phyloP scores from a whole-genome alignment of 352 stramenopile genomes.

The Pilasporangium apinafurcum region DNA sequence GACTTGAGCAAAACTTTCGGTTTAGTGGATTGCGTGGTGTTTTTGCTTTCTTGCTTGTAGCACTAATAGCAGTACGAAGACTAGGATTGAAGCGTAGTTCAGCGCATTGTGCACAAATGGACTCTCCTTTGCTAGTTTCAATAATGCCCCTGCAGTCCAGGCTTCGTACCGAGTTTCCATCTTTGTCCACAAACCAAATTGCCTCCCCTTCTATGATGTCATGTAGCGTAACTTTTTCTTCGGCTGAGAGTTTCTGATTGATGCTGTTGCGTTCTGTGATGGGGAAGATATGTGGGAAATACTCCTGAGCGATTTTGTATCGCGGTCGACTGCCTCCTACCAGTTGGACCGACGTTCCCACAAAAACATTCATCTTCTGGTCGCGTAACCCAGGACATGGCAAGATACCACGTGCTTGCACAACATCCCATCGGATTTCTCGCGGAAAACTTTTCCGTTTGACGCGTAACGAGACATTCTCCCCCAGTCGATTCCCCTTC shows the following conservation, averaged over 20 bases:
- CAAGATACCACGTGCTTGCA: slow-evolving; percentile 23
- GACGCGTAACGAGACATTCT: slow-evolving; percentile 10
- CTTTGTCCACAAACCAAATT: slow-evolving; percentile 78
- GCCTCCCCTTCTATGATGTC: slow-evolving; percentile 68
- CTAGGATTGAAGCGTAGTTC: slow-evolving; percentile 43
- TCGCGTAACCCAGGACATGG: slow-evolving; percentile 66
- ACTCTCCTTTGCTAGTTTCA: slow-evolving; percentile 26
- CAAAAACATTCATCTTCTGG: slow-evolving; percentile 44
- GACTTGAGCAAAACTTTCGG: slow-evolving; percentile 45
- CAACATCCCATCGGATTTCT: slow-evolving; percentile 52
- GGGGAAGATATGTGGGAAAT: slow-evolving; percentile 60
- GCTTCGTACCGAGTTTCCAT: slow-evolving; percentile 60
- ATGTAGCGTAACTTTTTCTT: slow-evolving; percentile 65
- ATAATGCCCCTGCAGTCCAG: slow-evolving; percentile 56
- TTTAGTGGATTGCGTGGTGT: slow-evolving; percentile 41
- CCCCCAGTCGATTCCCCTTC: slow-evolving; percentile 7
- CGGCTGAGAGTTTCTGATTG: background rate
- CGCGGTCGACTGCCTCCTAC: slow-evolving; percentile 58
- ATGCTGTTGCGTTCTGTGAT: slow-evolving; percentile 9
- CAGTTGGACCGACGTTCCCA: slow-evolving; percentile 45
- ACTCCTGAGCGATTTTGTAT: slow-evolving; percentile 58
- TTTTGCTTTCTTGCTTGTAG: slow-evolving; percentile 30
- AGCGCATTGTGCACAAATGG: slow-evolving; percentile 34
- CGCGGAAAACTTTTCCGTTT: slow-evolving; percentile 42
- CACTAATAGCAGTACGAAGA: slow-evolving; percentile 30